Percentiles rank a stretch among this genome's conserved stretches.
Conservation (phyloP, 1,284 basidiomycete genomes). For the Tilletia horrida region DNA sequence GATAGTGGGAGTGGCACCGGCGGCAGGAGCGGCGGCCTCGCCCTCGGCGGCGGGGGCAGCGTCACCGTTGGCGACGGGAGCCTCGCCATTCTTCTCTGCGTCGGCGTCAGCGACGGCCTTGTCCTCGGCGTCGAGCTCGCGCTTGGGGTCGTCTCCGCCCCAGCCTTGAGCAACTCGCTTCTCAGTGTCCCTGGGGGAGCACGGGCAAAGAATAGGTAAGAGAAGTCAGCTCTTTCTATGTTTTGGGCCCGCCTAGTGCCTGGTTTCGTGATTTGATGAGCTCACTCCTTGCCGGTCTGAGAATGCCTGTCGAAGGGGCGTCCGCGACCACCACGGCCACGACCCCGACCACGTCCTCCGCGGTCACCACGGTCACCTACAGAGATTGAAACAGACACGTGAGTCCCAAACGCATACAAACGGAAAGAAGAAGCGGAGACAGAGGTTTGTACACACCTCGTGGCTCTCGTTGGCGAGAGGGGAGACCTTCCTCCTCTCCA, state of each 20-base stretch:
- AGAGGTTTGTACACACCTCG: slow-evolving; percentile 17
- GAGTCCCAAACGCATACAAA: slow-evolving; percentile 13
- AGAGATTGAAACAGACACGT: not conserved
- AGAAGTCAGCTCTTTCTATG: not conserved
- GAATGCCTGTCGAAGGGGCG: slow-evolving; percentile 77
- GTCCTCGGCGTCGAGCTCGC: slow-evolving; percentile 74
- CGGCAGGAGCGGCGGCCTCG: slow-evolving; percentile 46
- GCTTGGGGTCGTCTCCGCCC: slow-evolving; percentile 78
- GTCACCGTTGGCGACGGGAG: slow-evolving; percentile 60
- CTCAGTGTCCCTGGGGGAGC: slow-evolving; percentile 69
- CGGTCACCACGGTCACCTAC: slow-evolving; percentile 64
- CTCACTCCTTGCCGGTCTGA: slow-evolving; percentile 65
- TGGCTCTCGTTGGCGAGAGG: slow-evolving; percentile 23
- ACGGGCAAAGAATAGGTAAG: not conserved
- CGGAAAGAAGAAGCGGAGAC: not conserved
- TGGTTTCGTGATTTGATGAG: not conserved
- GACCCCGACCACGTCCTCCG: slow-evolving; percentile 57
- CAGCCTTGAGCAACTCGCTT: slow-evolving; percentile 88
- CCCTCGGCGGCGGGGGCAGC: slow-evolving; percentile 36
- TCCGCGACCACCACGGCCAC: slow-evolving; percentile 62
- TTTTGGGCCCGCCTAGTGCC: not conserved
- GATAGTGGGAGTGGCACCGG: slow-evolving; percentile 44
- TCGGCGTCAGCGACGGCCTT: slow-evolving; percentile 59
- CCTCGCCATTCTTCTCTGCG: slow-evolving; percentile 70
- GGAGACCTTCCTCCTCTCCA: slow-evolving; percentile 32